Evolutionary conservation across 805 yeast genomes (phyloP), one percentile per base, ranked within the genome.

Genomic region (Yarrowia sp.): DNA sequence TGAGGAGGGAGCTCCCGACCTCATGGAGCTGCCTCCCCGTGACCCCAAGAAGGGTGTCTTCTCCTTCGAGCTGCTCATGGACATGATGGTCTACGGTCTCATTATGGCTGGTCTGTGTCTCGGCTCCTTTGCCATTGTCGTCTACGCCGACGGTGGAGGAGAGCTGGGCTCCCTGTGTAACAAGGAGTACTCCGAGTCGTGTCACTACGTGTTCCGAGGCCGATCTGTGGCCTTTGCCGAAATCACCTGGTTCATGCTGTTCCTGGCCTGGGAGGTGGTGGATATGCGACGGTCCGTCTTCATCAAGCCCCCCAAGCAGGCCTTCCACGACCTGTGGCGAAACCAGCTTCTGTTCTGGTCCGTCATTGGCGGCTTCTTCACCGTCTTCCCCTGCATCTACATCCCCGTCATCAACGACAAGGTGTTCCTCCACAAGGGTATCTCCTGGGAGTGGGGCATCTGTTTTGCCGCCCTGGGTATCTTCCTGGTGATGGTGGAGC

Each of bases 321-420:
- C 87, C 68, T 82, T 84, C 73, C 81, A 76, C 69, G 93, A 88
- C 74, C 77, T 91, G 49, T 90, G 92, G 90, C 78, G 78, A 10
- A 91, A 91, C 78, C 85, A 89, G 76, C 86, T 91, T 70, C 80
- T 91, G 73, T 89, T 91, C 80, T 90, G 93, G 92, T 90, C 96
- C 0, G 85, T 91, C 52, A 75, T 88, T 38, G 79, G 84, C 58
- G 97, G 95, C 2, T 84, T 89, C 70, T 76, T 84, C 14, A 83
- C 91, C 1, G 87, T 89, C 4, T 87, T 91, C 84, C 96, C 96
- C 46, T 88, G 90, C 34, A 86, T 91, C 43, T 91, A 91, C 77
- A 91, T 91, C 71, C 97, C 97, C 4, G 96, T 89, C 15, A 90
- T 91, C 74, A 91, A 91, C 76, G 79, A 82, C 52, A 83, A 84